phyloP scores from a whole-genome alignment of 2,329 filamentous ascomycete species.

The Colletotrichum gigasporum region DNA sequence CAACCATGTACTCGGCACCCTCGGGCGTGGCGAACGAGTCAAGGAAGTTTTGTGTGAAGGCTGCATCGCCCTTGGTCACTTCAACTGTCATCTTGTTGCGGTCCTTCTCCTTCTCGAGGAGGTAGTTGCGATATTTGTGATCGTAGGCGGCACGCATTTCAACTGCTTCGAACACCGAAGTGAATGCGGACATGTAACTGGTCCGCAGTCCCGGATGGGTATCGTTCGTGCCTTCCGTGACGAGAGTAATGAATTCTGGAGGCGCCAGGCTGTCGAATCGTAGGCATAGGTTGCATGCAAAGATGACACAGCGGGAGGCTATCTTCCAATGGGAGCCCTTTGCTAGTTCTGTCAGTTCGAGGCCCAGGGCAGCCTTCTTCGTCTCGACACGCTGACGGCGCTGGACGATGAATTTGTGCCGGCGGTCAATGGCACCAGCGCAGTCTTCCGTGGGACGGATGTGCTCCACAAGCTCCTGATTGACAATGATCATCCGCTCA shows the following conservation, averaged over 20 bases:
- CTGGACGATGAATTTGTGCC: conserved; percentile 78
- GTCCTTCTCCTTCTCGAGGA: conserved; percentile 81
- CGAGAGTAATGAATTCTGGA: conserved; percentile 82
- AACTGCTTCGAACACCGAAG: conserved; percentile 80
- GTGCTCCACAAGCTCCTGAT: conserved; percentile 74
- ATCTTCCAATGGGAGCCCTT: conserved; percentile 95
- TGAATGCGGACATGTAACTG: conserved; percentile 84
- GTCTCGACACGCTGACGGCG: conserved; percentile 82
- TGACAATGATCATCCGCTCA: conserved; percentile 85
- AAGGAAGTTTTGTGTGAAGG: conserved; percentile 83
- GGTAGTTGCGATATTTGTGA: conserved; percentile 88
- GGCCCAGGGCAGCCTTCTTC: conserved; percentile 82
- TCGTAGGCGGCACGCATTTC: conserved; percentile 87
- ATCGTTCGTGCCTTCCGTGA: conserved; percentile 85
- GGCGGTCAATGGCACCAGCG: conserved; percentile 66
- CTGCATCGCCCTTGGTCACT: conserved; percentile 77
- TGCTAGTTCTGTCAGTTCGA: conserved; percentile 82
- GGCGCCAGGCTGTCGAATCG: conserved; percentile 91
- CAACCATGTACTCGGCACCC: conserved; percentile 85
- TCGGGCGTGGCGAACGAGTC: conserved; percentile 78
- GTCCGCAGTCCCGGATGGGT: conserved; percentile 86
- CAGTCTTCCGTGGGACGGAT: conserved; percentile 78
- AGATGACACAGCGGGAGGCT: conserved; percentile 86
- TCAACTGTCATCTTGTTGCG: conserved; percentile 79
- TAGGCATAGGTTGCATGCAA: conserved; percentile 89